Conservation (phyloP, 2,329 filamentous ascomycete genomes). For the Fusarium oxysporum region DNA sequence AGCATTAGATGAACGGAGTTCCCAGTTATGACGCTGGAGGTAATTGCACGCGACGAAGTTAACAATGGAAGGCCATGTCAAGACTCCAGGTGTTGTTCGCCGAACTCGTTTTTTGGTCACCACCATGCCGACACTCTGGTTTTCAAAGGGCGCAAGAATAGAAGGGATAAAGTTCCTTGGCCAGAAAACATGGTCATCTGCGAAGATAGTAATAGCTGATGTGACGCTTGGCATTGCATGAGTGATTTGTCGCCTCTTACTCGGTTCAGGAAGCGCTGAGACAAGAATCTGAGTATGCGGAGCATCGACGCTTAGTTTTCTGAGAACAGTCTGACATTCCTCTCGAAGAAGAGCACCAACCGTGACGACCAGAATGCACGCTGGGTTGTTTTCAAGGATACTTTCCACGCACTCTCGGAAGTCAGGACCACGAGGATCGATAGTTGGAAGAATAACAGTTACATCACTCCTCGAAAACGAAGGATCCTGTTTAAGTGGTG, state of each 20-base stretch:
- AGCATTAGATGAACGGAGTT: slow-evolving; percentile 65
- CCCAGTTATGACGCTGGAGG: slow-evolving; percentile 71
- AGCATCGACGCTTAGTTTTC: slow-evolving; percentile 3
- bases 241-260: slow-evolving; percentile 62
- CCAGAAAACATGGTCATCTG: slow-evolving; percentile 68
- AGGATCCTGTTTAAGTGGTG: slow-evolving; percentile 35
- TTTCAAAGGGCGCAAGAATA: slow-evolving; percentile 57
- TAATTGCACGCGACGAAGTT: slow-evolving; percentile 71
- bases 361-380: slow-evolving; percentile 58
- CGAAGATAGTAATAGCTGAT: slow-evolving; percentile 58
- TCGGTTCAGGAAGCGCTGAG: slow-evolving; percentile 49
- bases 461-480: slow-evolving; percentile 53
- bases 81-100: slow-evolving; percentile 49
- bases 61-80: slow-evolving; percentile 51
- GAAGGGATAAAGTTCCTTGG: slow-evolving; percentile 54
- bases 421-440: slow-evolving; percentile 55
- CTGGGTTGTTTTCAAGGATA: slow-evolving; percentile 54
- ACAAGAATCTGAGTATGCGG: slow-evolving; percentile 46
- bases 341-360: slow-evolving; percentile 50
- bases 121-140: slow-evolving; percentile 63
- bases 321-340: slow-evolving; percentile 29
- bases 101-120: slow-evolving; percentile 67
- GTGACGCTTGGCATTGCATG: slow-evolving; percentile 52
- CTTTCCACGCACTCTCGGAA: slow-evolving; percentile 57
- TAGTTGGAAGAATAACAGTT: slow-evolving; percentile 64